Percentiles rank a stretch among this genome's conserved stretches.
Evolutionary conservation across 805 yeast genomes (phyloP).

Genomic region (Yamadazyma ubonensis): DNA sequence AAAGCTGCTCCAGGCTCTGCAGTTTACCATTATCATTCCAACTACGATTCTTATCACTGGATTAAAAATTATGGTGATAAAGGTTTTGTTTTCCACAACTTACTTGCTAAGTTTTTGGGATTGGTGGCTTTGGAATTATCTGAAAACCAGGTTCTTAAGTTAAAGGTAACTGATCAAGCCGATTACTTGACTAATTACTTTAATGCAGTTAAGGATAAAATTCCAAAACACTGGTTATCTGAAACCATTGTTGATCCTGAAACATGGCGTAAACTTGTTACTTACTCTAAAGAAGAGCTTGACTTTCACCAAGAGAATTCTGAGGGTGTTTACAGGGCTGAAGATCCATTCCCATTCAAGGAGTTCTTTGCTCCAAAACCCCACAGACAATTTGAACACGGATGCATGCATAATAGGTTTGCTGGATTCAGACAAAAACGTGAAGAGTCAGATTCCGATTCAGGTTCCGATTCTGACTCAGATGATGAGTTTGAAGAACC

Average conservation of each 20-base stretch:
- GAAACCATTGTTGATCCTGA: slow-evolving; percentile 18
- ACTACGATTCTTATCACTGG: slow-evolving; percentile 60
- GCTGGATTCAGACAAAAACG: no score
- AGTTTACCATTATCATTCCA: slow-evolving; percentile 57
- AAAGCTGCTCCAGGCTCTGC: slow-evolving; percentile 37
- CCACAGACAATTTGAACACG: no score
- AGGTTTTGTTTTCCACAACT: slow-evolving; percentile 51
- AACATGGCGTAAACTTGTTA: slow-evolving; percentile 18
- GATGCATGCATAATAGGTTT: no score
- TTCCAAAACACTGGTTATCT: slow-evolving; percentile 37
- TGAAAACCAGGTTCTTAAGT: slow-evolving; percentile 56
- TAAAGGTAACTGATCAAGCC: slow-evolving; percentile 50
- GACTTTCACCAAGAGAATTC: slow-evolving; percentile 17
- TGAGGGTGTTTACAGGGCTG: slow-evolving; percentile 20
- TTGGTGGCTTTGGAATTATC: slow-evolving; percentile 51
- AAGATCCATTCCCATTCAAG: slow-evolving; percentile 18
- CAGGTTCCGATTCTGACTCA: no score
- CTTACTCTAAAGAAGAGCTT: slow-evolving; percentile 16
- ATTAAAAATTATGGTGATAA: slow-evolving; percentile 52
- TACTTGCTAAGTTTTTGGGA: slow-evolving; percentile 60
- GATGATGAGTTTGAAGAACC: no score
- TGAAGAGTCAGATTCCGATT: no score
- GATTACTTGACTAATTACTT: slow-evolving; percentile 39
- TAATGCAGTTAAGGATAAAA: slow-evolving; percentile 22
- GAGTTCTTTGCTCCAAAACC: slow-evolving; percentile 16